A percentile compares a stretch with the other conserved stretches of the same genome.
Evolutionary conservation across 441 rosid genomes (phyloP).

Genomic region (Adansonia rubrostipa): DNA sequence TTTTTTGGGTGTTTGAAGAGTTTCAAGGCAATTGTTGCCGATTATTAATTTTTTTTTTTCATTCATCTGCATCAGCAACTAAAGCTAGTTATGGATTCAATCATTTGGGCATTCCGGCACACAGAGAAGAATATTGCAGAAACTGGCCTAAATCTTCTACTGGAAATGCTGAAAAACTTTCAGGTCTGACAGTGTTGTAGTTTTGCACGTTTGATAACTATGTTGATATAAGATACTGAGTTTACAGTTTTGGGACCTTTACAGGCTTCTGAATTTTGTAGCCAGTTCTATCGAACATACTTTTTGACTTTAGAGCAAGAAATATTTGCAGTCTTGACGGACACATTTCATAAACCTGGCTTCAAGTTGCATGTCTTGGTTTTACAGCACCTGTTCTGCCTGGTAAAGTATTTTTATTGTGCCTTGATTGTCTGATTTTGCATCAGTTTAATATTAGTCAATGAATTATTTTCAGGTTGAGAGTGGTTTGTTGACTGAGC

Average conservation of each 20-base stretch:
- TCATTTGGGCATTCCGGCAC: slow-evolving; percentile 99
- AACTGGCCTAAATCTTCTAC: slow-evolving; percentile 86
- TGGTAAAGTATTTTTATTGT: slow-evolving; percentile 50
- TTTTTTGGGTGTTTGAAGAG: neutral
- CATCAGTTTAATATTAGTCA: neutral
- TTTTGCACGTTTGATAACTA: slow-evolving; percentile 11
- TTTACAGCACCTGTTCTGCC: slow-evolving; percentile 82
- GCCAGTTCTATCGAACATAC: slow-evolving; percentile 70
- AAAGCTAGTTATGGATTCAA: slow-evolving; percentile 97
- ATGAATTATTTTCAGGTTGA: slow-evolving; percentile 61
- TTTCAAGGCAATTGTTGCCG: neutral
- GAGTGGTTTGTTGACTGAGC: slow-evolving; percentile 80
- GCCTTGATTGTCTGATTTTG: neutral
- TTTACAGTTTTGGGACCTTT: slow-evolving; percentile 28
- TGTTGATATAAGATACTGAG: slow-evolving; percentile 28
- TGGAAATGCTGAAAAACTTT: slow-evolving; percentile 94
- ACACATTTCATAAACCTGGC: slow-evolving; percentile 98
- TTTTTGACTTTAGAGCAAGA: slow-evolving; percentile 87
- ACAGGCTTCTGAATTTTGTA: slow-evolving; percentile 75
- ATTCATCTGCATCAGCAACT: slow-evolving; percentile 65
- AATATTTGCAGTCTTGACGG: slow-evolving; percentile 91
- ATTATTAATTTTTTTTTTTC: slow-evolving; percentile 17
- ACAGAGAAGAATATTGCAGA: slow-evolving; percentile 98
- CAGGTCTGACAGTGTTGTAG: slow-evolving; percentile 59
- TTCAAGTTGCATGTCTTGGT: slow-evolving; percentile 94